phyloP scores from a whole-genome alignment of 176 grass and related monocot genomes.

The Aegilops speltoides region DNA sequence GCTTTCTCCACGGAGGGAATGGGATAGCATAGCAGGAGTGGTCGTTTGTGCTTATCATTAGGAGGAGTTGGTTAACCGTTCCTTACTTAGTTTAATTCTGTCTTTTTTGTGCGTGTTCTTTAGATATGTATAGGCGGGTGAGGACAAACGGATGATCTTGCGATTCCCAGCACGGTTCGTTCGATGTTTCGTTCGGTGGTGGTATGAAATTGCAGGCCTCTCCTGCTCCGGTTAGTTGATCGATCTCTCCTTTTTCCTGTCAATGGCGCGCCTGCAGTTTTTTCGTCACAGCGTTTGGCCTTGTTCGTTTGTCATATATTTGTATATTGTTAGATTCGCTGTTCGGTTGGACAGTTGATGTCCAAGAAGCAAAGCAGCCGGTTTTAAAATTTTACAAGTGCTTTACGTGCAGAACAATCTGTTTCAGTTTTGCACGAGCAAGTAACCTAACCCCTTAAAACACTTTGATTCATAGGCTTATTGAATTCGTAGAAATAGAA shows the following conservation, averaged over 20 bases:
- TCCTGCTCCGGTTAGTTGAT: not conserved
- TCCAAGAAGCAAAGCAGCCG: not conserved
- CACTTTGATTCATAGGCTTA: too few relatives aligned
- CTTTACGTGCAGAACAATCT: not conserved
- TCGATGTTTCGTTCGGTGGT: not conserved
- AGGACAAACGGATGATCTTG: not conserved
- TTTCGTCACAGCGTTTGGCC: not conserved
- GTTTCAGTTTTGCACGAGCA: not conserved
- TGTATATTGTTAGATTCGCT: not conserved
- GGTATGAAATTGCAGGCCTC: not conserved
- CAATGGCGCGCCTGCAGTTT: not conserved
- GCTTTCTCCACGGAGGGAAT: not conserved
- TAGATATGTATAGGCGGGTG: not conserved
- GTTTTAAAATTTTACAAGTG: too few relatives aligned
- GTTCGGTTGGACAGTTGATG: not conserved
- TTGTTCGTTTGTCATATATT: not conserved
- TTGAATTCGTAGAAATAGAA: too few relatives aligned
- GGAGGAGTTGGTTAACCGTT: not conserved
- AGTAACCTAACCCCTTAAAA: not conserved
- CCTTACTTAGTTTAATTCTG: not conserved
- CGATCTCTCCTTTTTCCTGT: not conserved
- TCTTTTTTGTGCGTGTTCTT: not conserved
- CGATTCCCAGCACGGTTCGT: not conserved
- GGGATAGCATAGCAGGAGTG: not conserved
- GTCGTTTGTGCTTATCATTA: constrained; percentile 26